Percentiles rank a stretch among this genome's conserved stretches.
phyloP scores from a whole-genome alignment of 176 grass and related monocot genomes.

The bread wheat (Triticum aestivum) region IWGSC_CS_RefSeq_v2.1 NC_057810.1:701426175-701426674 shows the following conservation, averaged over 20 bases:
- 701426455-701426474: too few species aligned
- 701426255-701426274: conserved; percentile 33
- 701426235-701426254: background rate
- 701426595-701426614: too few species aligned
- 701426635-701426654: background rate
- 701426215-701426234: conserved; percentile 39
- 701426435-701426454: too few species aligned
- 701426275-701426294: conserved; percentile 18
- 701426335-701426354: background rate
- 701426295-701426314: conserved; percentile 18
- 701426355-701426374: too few species aligned
- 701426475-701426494: too few species aligned
- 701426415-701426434: too few species aligned
- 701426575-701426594: background rate
- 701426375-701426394: too few species aligned
- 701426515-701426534: background rate
- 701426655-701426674: background rate
- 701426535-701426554: too few species aligned
- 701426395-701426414: too few species aligned
- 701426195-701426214: conserved; percentile 10
- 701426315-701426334: background rate
- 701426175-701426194: background rate
- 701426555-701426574: background rate
- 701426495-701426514: background rate
- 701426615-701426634: background rate